phyloP scores from a whole-genome alignment of 2,329 filamentous ascomycete species.

The Cladosporium sphaerospermum region DNA sequence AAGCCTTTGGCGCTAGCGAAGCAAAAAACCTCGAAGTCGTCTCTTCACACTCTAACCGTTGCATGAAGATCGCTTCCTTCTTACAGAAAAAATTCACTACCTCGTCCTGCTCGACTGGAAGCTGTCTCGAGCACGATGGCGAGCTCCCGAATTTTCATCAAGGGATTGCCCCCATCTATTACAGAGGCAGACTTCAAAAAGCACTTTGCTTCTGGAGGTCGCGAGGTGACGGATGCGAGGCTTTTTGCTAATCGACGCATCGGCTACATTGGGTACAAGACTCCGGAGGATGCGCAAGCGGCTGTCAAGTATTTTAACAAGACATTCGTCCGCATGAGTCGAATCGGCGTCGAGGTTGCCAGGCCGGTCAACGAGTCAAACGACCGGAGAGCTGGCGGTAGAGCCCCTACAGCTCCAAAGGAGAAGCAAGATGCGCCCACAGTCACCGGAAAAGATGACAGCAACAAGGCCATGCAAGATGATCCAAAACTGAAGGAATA shows the following conservation, averaged over 20 bases:
- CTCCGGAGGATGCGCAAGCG: conserved; percentile 67
- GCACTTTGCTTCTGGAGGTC: conserved; percentile 70
- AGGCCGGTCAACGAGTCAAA: conserved; percentile 56
- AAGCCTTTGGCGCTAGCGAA: conserved; percentile 5
- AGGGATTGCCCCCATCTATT: conserved; percentile 75
- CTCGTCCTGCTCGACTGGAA: background rate
- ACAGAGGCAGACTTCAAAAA: conserved; percentile 79
- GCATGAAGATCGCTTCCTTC: background rate
- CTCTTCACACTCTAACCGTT: background rate
- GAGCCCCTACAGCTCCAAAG: conserved; percentile 10
- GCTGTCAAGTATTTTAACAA: conserved; percentile 95
- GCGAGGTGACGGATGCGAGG: conserved; percentile 83
- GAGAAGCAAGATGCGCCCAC: background rate
- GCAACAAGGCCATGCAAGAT: conserved; percentile 39
- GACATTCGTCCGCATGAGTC: conserved; percentile 93
- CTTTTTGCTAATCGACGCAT: conserved; percentile 84
- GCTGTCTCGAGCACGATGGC: conserved; percentile 44
- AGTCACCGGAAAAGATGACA: conserved; percentile 2
- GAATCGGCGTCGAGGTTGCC: conserved; percentile 82
- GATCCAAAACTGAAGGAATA: conserved; percentile 84
- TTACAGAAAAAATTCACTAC: background rate
- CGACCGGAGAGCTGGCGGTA: background rate
- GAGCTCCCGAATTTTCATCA: conserved; percentile 69
- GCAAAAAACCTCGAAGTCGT: conserved; percentile 4
- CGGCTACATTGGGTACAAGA: conserved; percentile 92